Conservation (phyloP, 176 grass and related monocot species). For the Aegilops bicornis region DNA sequence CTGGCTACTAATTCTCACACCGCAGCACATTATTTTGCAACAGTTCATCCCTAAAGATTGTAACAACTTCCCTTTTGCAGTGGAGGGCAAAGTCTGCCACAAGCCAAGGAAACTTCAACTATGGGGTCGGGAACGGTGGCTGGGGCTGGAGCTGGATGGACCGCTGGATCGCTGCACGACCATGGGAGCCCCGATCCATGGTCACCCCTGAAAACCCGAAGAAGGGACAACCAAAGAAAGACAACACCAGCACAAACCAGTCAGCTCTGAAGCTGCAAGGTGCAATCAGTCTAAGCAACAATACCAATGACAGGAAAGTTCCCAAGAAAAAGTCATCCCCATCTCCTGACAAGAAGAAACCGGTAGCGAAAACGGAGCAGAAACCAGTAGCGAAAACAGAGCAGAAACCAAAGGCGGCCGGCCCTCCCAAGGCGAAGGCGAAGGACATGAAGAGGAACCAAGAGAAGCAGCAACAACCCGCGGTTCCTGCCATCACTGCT, state of each 20-base stretch:
- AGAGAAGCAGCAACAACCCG: conserved; percentile 31
- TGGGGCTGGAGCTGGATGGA: conserved; percentile 99
- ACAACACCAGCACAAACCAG: conserved; percentile 39
- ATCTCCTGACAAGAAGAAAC: conserved; percentile 48
- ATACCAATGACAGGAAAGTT: conserved; percentile 38
- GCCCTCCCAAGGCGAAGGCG: conserved; percentile 40
- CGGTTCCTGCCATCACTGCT: conserved; percentile 18
- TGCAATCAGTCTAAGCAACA: conserved; percentile 41
- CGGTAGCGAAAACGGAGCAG: conserved; percentile 16
- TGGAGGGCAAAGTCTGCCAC: conserved; percentile 83
- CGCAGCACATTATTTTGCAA: not conserved
- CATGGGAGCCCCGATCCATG: conserved; percentile 79
- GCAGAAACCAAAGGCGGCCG: conserved; percentile 42
- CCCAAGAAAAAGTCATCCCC: conserved; percentile 46
- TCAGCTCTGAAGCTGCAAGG: conserved; percentile 50
- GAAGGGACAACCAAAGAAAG: conserved; percentile 50
- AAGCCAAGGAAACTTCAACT: conserved; percentile 69
- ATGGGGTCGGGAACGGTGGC: conserved; percentile 64
- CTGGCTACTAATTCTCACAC: not conserved
- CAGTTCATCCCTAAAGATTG: not conserved
- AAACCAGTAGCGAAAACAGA: conserved; percentile 38
- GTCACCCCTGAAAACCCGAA: conserved; percentile 41
- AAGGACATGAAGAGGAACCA: conserved; percentile 50
- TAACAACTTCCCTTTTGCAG: conserved; percentile 23
- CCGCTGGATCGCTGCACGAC: conserved; percentile 82